phyloP scores from a whole-genome alignment of 768 basidiomycete species.

The Hygrophorus pudorinus region DNA sequence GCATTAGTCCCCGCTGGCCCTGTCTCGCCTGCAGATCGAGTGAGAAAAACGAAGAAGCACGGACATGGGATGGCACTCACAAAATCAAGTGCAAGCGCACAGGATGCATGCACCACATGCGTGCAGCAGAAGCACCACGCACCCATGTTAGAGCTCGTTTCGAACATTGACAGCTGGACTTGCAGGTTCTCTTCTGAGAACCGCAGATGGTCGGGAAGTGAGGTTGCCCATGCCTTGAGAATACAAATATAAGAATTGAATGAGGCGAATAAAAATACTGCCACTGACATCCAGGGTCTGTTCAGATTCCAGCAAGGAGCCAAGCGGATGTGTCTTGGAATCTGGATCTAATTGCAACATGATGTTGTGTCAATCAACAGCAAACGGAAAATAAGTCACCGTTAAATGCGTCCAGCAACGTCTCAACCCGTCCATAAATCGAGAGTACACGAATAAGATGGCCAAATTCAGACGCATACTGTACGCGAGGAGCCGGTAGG shows the following conservation, averaged over 20 bases:
- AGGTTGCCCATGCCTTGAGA: conserved; percentile 49
- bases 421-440: conserved; percentile 54
- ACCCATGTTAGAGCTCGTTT: conserved; percentile 67
- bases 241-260: conserved; percentile 2
- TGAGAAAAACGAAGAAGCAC: neutral
- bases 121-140: conserved; percentile 77
- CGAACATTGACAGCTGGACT: conserved; percentile 67
- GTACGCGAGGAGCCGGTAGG: conserved; percentile 47
- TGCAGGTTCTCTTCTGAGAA: conserved; percentile 62
- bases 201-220: conserved; percentile 61
- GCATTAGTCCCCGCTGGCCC: conserved; percentile 25
- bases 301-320: conserved; percentile 30
- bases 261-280: conserved; percentile 2
- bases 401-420: conserved; percentile 38
- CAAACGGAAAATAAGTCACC: conserved; percentile 26
- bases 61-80: conserved; percentile 31
- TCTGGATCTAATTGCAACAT: conserved; percentile 21
- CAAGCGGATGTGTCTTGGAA: conserved; percentile 22
- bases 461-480: conserved; percentile 64
- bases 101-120: conserved; percentile 65
- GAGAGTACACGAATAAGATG: conserved; percentile 63
- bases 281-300: conserved; percentile 34
- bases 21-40: conserved; percentile 26
- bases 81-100: conserved; percentile 49
- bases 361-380: neutral